These are phyloP conservation scores for Epicoccum nigrum DNA, from an alignment of 2,329 filamentous ascomycete species.

Conservation along the genomic window DNA sequence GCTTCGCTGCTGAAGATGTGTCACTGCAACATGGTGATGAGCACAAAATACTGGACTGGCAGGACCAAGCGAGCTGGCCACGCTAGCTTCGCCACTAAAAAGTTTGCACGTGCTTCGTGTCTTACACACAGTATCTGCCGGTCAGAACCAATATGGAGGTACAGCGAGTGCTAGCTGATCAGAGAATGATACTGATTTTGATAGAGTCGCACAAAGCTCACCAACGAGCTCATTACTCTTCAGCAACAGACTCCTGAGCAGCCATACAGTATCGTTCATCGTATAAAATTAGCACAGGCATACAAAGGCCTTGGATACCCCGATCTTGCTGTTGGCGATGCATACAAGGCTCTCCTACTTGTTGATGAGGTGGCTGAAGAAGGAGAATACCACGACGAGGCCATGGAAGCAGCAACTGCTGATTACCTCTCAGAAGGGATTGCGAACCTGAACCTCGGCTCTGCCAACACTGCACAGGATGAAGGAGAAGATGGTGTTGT, in stretches of 20 bases:
- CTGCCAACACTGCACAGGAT: background rate
- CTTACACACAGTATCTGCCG: background rate
- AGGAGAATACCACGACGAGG: constrained; percentile 78
- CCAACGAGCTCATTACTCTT: constrained; percentile 29
- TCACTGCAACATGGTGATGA: constrained; percentile 3
- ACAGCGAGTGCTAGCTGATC: background rate
- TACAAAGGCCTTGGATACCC: constrained; percentile 81
- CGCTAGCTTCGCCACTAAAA: constrained; percentile 14
- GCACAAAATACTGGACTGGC: background rate
- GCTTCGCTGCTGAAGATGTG: background rate
- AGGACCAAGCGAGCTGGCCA: constrained; percentile 12
- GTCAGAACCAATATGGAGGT: constrained; percentile 5
- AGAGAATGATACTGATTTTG: background rate
- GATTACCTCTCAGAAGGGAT: constrained; percentile 28
- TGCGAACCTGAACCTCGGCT: constrained; percentile 8
- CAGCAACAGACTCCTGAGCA: constrained; percentile 30
- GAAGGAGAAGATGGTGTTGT: constrained; percentile 6
- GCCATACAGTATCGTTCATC: constrained; percentile 48
- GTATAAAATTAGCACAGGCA: constrained; percentile 69
- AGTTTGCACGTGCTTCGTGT: constrained; percentile 13
- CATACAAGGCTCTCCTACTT: constrained; percentile 86
- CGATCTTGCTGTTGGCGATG: constrained; percentile 87
- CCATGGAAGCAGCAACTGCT: constrained; percentile 58
- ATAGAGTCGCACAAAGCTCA: constrained; percentile 21
- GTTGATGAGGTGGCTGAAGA: constrained; percentile 81